These are phyloP conservation scores for Leptographium wingfieldii DNA, from an alignment of 2,329 filamentous ascomycete species.

Conservation along the genomic window DNA sequence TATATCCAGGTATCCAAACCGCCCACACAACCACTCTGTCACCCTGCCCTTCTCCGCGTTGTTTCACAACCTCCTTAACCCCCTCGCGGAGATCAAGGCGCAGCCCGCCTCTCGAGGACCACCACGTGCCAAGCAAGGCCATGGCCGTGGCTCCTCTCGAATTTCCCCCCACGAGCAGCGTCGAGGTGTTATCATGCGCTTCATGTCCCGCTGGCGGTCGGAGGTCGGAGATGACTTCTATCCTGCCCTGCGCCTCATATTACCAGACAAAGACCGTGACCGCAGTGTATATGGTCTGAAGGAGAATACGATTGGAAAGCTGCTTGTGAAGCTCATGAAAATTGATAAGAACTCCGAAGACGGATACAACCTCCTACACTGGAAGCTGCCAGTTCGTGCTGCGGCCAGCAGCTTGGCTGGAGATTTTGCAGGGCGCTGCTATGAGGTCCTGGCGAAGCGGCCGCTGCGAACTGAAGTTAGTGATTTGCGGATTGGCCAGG, in stretches of 20 bases:
- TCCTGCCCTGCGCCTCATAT: slow-evolving; percentile 78
- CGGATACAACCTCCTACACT: slow-evolving; percentile 72
- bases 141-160: slow-evolving; percentile 42
- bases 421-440: slow-evolving; percentile 85
- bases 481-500: slow-evolving; percentile 74
- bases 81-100: slow-evolving; percentile 65
- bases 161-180: slow-evolving; percentile 65
- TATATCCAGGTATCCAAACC: slow-evolving; percentile 57
- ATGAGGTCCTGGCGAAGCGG: slow-evolving; percentile 73
- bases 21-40: slow-evolving; percentile 66
- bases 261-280: slow-evolving; percentile 87
- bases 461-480: slow-evolving; percentile 63
- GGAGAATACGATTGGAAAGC: slow-evolving; percentile 77
- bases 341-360: slow-evolving; percentile 87
- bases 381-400: slow-evolving; percentile 74
- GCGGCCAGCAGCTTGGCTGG: slow-evolving; percentile 57
- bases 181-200: slow-evolving; percentile 69
- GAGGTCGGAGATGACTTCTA: slow-evolving; percentile 90
- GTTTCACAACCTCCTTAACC: slow-evolving; percentile 68
- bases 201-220: slow-evolving; percentile 74
- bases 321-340: slow-evolving; percentile 85
- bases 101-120: slow-evolving; percentile 46
- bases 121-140: slow-evolving; percentile 39
- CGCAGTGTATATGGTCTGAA: slow-evolving; percentile 89
- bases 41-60: slow-evolving; percentile 77